Conservation (phyloP, 139 green algal species). For the Chloropicon primus region DNA sequence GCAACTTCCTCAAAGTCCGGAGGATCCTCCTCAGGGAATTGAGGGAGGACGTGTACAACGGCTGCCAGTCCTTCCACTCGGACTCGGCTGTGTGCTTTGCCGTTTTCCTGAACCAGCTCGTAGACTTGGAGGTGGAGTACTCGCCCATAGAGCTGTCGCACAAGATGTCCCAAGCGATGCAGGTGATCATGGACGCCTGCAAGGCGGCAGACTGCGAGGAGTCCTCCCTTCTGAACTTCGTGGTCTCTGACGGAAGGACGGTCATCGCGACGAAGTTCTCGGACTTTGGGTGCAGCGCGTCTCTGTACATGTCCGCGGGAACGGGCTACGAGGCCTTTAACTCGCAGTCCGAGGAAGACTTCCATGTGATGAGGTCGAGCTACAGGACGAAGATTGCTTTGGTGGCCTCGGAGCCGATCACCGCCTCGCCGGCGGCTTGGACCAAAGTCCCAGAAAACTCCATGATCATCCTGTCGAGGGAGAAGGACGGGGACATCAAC, state of each 20-base stretch:
- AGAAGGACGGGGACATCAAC: conserved; percentile 67
- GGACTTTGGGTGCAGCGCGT: conserved; percentile 40
- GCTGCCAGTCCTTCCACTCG: conserved; percentile 76
- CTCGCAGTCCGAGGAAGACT: neutral
- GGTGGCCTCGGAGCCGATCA: conserved; percentile 87
- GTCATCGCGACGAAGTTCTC: conserved; percentile 79
- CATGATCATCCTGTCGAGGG: conserved; percentile 52
- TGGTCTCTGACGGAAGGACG: conserved; percentile 67
- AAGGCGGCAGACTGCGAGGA: conserved; percentile 11
- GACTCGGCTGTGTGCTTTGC: conserved; percentile 82
- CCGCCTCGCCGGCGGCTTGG: conserved; percentile 65
- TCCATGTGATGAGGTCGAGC: conserved; percentile 3
- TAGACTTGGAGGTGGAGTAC: conserved; percentile 32
- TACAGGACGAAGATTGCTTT: conserved; percentile 42
- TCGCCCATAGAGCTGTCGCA: conserved; percentile 55
- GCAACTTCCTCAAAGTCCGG: conserved; percentile 56
- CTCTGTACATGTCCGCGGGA: conserved; percentile 83
- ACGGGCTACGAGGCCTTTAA: conserved; percentile 15
- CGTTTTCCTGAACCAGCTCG: conserved; percentile 80
- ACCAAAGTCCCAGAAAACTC: conserved; percentile 71
- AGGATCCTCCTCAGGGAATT: conserved; percentile 58
- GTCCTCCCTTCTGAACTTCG: conserved; percentile 74
- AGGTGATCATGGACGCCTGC: conserved; percentile 16
- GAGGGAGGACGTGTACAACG: conserved; percentile 77
- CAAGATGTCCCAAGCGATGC: conserved; percentile 10